These are phyloP conservation scores for Neonectria ditissima DNA, from an alignment of 2,329 filamentous ascomycete species.

Conservation along the genomic window DNA sequence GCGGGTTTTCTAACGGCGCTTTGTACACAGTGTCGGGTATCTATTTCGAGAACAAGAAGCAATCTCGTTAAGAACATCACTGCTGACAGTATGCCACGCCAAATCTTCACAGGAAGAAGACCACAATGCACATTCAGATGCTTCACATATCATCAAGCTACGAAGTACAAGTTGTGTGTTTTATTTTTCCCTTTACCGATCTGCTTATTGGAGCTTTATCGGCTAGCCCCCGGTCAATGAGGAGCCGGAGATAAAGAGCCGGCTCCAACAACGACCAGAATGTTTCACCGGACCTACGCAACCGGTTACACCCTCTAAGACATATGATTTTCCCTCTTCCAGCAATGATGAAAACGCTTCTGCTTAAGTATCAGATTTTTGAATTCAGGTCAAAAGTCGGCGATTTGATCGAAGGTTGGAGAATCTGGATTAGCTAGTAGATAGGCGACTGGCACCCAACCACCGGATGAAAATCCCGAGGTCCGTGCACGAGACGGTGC, in stretches of 20 bases:
- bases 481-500: constrained; percentile 38
- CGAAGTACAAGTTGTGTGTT: not conserved
- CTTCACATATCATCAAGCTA: not conserved
- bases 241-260: not conserved
- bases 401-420: constrained; percentile 1
- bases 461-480: constrained; percentile 30
- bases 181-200: not conserved
- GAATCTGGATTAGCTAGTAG: constrained; percentile 18
- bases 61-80: too few relatives aligned
- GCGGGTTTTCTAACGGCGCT: not conserved
- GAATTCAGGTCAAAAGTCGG: not conserved
- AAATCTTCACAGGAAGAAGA: not conserved
- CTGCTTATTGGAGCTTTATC: not conserved
- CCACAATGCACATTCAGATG: not conserved
- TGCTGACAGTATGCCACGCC: not conserved
- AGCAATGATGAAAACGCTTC: too few relatives aligned
- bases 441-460: not conserved
- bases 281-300: not conserved
- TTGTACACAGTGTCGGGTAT: not conserved
- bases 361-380: not conserved
- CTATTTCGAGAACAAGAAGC: not conserved
- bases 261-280: not conserved
- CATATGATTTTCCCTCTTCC: not conserved
- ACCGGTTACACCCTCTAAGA: not conserved
- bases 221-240: not conserved